These are phyloP conservation scores for Stenocarpella maydis DNA, from an alignment of 2,329 filamentous ascomycete species.

Conservation along the genomic window DNA sequence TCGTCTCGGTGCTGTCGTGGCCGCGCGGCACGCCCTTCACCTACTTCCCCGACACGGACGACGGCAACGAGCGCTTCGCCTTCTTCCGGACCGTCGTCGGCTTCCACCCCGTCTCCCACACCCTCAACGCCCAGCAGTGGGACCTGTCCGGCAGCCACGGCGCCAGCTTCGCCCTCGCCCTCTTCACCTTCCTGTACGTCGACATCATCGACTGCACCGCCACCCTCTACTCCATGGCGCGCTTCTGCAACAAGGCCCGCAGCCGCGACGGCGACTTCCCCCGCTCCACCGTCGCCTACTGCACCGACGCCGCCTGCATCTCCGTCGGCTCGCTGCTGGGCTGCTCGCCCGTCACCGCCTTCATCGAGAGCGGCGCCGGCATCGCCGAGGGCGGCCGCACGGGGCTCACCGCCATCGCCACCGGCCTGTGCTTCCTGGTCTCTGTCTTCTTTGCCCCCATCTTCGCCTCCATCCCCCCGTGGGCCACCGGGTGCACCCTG, in stretches of 20 bases:
- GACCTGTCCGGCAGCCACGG: conserved; percentile 61
- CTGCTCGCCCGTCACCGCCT: conserved; percentile 82
- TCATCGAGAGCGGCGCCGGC: conserved; percentile 88
- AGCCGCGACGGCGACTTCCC: conserved; percentile 78
- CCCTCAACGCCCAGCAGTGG: conserved; percentile 73
- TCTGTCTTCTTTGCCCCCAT: conserved; percentile 90
- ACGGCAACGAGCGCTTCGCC: conserved; percentile 71
- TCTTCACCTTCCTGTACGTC: conserved; percentile 82
- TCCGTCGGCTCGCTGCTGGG: conserved; percentile 79
- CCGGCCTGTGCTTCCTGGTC: conserved; percentile 86
- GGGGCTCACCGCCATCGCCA: conserved; percentile 80
- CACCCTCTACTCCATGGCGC: conserved; percentile 83
- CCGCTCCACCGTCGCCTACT: conserved; percentile 82
- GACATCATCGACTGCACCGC: conserved; percentile 82
- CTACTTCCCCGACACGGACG: conserved; percentile 72
- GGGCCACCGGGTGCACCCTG: conserved; percentile 89
- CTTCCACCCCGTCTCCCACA: conserved; percentile 74
- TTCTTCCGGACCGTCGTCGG: conserved; percentile 78
- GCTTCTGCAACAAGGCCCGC: conserved; percentile 68
- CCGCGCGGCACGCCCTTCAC: conserved; percentile 75
- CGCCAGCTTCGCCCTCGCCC: conserved; percentile 72
- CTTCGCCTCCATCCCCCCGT: conserved; percentile 87
- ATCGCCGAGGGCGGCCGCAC: conserved; percentile 89
- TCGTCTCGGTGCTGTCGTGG: conserved; percentile 80
- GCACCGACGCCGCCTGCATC: conserved; percentile 74